Conservation (phyloP, 192 early-diverging fungal genomes). For the Backusella australiensis region DNA sequence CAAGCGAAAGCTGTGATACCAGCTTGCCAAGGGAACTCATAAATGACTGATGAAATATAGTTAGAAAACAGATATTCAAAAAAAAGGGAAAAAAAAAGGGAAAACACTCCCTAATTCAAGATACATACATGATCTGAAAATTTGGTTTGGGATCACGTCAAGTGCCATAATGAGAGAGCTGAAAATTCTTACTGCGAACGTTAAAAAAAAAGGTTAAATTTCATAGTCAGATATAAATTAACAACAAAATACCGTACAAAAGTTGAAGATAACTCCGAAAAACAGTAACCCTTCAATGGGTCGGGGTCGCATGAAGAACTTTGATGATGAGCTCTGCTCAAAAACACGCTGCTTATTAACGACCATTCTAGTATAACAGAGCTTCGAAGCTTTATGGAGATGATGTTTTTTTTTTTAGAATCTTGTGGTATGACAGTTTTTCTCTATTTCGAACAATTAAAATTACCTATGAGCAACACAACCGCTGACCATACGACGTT, state of each 20-base stretch:
- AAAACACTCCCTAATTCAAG: no score
- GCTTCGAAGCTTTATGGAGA: neutral
- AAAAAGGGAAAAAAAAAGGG: neutral
- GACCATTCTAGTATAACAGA: conserved; percentile 15
- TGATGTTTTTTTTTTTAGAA: neutral
- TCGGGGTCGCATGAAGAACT: conserved; percentile 18
- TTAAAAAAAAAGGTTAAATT: conserved; percentile 9
- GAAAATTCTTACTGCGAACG: conserved; percentile 17
- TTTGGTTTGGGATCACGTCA: neutral
- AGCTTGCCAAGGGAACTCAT: conserved; percentile 35
- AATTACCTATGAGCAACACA: conserved; percentile 13
- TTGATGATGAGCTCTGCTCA: neutral
- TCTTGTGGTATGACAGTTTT: neutral
- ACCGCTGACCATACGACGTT: conserved; percentile 11
- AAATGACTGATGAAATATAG: conserved; percentile 16
- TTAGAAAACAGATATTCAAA: neutral
- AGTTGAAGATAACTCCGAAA: conserved; percentile 19
- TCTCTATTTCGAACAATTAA: neutral
- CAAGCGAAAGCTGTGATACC: conserved; percentile 25
- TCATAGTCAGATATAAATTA: neutral
- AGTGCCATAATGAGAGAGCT: conserved; percentile 19
- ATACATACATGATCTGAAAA: conserved; percentile 24
- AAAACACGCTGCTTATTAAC: conserved; percentile 12
- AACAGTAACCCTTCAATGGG: conserved; percentile 28
- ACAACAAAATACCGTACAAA: conserved; percentile 5